These are phyloP conservation scores for Grosmannia clavigera DNA, from an alignment of 2,329 filamentous ascomycete genomes.

Conservation along the genomic window DNA sequence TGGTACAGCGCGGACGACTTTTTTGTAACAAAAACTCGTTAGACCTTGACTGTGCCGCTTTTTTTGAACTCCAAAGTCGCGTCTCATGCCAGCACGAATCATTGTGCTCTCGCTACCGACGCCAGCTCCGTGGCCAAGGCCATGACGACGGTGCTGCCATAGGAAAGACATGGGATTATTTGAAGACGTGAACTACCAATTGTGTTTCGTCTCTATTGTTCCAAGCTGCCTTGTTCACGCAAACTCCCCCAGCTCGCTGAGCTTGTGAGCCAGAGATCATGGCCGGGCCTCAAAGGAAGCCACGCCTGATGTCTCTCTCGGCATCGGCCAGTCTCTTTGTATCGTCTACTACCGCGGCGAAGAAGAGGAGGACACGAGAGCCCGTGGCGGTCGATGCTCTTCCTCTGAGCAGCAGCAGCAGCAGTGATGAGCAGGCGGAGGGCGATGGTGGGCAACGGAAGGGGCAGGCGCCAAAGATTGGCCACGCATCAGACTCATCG, in stretches of 20 bases:
- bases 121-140: not conserved
- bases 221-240: not conserved
- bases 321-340: not conserved
- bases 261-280: not conserved
- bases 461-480: not conserved
- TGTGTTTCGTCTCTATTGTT: not conserved
- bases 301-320: not conserved
- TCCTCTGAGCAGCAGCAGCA: conserved; percentile 10
- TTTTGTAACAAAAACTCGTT: not conserved
- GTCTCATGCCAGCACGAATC: not conserved
- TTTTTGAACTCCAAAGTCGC: not conserved
- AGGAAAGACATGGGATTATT: not conserved
- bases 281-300: not conserved
- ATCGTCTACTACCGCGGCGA: not conserved
- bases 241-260: not conserved
- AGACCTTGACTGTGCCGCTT: not conserved
- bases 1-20: not conserved
- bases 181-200: not conserved
- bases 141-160: not conserved
- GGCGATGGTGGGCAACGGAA: not conserved
- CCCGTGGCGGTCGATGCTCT: conserved; percentile 8
- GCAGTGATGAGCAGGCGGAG: not conserved
- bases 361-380: not conserved
- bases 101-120: not conserved
- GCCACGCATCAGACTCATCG: conserved; percentile 3